Evolutionary conservation across 345 rosid genomes (phyloP).

Genomic region (Salix koriyanagi): DNA sequence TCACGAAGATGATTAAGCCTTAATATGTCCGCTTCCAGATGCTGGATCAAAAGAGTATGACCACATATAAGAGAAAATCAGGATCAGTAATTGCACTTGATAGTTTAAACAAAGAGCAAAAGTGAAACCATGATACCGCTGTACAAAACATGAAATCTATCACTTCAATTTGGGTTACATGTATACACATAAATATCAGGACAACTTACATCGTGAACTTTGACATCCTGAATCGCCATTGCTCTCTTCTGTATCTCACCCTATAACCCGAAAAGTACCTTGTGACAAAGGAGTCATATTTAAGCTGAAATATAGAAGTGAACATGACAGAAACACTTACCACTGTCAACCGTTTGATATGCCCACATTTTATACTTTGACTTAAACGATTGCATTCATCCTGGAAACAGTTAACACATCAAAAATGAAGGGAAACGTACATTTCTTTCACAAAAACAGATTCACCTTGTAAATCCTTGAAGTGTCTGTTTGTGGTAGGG

Average conservation of each 20-base stretch:
- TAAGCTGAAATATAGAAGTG: constrained; percentile 11
- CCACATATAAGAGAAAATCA: constrained; percentile 6
- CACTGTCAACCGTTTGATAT: constrained; percentile 61
- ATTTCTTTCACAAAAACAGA: too few relatives aligned
- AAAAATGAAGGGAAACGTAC: background rate
- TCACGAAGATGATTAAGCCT: constrained; percentile 69
- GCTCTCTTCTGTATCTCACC: constrained; percentile 77
- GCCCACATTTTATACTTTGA: constrained; percentile 68
- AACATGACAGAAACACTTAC: constrained; percentile 35
- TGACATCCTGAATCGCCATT: constrained; percentile 51
- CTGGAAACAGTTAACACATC: constrained; percentile 39
- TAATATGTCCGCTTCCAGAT: constrained; percentile 62
- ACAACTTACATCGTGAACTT: constrained; percentile 59
- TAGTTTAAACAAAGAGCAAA: too few relatives aligned
- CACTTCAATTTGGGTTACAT: background rate
- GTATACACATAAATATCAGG: constrained; percentile 1
- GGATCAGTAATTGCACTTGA: background rate
- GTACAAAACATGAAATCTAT: background rate
- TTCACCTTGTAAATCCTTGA: too few relatives aligned
- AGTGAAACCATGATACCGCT: too few relatives aligned
- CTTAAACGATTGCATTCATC: constrained; percentile 72
- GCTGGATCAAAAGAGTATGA: constrained; percentile 34
- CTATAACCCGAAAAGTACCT: constrained; percentile 32
- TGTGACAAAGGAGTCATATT: background rate
- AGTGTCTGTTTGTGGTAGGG: too few relatives aligned